phyloP scores from a whole-genome alignment of 768 basidiomycete species.

The Mycena sanguinolenta region DNA sequence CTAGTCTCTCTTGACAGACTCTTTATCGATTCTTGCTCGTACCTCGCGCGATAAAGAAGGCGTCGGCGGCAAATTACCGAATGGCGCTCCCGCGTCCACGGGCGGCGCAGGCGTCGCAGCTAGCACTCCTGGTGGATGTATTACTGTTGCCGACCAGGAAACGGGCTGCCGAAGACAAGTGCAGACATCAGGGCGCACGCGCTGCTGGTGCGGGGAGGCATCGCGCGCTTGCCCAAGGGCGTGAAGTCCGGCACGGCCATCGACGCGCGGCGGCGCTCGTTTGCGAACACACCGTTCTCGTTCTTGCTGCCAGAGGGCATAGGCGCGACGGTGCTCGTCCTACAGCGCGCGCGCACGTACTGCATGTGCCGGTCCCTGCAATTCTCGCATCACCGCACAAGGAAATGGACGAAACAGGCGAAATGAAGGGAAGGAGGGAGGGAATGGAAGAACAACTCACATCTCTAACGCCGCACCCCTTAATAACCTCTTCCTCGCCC shows the following conservation, averaged over 20 bases:
- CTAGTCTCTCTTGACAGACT: too few species aligned
- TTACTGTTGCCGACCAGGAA: too few species aligned
- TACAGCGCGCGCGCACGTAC: constrained; percentile 67
- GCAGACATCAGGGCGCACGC: constrained; percentile 35
- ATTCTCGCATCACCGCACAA: background rate
- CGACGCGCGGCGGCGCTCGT: constrained; percentile 33
- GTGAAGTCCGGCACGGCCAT: constrained; percentile 68
- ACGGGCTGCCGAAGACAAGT: constrained; percentile 8
- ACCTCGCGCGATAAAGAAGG: too few species aligned
- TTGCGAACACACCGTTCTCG: constrained; percentile 20
- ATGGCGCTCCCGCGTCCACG: constrained; percentile 38
- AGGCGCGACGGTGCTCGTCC: constrained; percentile 73
- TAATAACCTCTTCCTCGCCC: constrained; percentile 59
- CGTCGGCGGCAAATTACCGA: constrained; percentile 46
- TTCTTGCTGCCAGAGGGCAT: constrained; percentile 37
- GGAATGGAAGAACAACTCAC: constrained; percentile 53
- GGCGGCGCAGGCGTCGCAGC: constrained; percentile 31
- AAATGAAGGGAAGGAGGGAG: constrained; percentile 2
- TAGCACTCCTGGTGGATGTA: too few species aligned
- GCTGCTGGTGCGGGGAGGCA: constrained; percentile 40
- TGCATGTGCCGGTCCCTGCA: constrained; percentile 64
- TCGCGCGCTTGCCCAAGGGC: constrained; percentile 55
- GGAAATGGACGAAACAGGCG: background rate
- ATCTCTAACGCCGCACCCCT: constrained; percentile 63
- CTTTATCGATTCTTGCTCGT: too few species aligned